Evolutionary conservation across 176 grass and related monocot genomes (phyloP), one percentile per base, ranked within the genome.

Genomic region (Eragrostis nindensis): DNA sequence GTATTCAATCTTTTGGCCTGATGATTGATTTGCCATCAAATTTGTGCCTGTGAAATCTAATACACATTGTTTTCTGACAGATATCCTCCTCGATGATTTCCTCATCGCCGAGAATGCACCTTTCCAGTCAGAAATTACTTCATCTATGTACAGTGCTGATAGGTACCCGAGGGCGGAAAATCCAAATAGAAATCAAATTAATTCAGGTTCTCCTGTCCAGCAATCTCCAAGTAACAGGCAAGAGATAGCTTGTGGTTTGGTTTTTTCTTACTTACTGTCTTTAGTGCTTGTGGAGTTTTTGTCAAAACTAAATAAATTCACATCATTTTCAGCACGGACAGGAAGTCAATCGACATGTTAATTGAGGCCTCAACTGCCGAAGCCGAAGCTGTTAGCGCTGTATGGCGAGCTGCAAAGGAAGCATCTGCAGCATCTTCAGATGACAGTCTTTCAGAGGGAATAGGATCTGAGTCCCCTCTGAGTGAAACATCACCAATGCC

Each of bases 351-450:
- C 49, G 92, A 99, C 67, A 91, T 95, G 92, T 86, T 99, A 75
- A 99, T 83, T 71, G 67, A 93, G 80, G 96, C 96, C 70, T 99
- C 96, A 77, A 80, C 90, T 86, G 96, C 90, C 15, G 96, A 99
- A 84, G 96, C 96, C 79, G 96, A 99, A 91, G 96, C 92, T 71
- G 92, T 93, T 78, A 99, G 96, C 74, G 92, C 92, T 78, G 96
- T 79, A 44, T 99, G 96, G 96, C 83, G 86, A 90, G 92, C 92
- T 81, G 96, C 92, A 68, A 95, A 83, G 74, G 92, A 99, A 85
- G 90, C 96, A 71, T 99, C 92, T 69, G 65, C 56, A 29, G 88
- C 77, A 46, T 97, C 94, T 85, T 92, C 90, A 75, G 94, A 97
- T 79, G 92, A 94, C 69, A 93, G 90, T 44, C 84, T 93, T 62